phyloP scores from a whole-genome alignment of 176 grass and related monocot genomes.

The Oryza glaberrima region DNA sequence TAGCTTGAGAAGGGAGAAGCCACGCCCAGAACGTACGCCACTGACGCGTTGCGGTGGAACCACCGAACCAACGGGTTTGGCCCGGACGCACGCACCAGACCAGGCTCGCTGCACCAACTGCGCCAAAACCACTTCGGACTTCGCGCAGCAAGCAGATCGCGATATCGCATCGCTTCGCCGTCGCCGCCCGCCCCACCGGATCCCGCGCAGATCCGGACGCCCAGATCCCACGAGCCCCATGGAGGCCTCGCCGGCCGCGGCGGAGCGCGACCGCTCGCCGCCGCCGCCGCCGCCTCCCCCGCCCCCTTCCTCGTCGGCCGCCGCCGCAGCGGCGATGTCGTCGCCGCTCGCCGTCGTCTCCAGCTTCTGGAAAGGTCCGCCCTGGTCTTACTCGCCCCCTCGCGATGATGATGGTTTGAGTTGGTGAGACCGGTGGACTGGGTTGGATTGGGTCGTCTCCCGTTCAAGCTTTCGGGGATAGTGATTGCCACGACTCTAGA shows the following conservation, averaged over 20 bases:
- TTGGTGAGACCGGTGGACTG: not conserved
- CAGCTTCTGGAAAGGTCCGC: slow-evolving; percentile 91
- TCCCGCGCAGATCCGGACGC: slow-evolving; percentile 51
- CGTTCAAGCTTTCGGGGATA: not conserved
- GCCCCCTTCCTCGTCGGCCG: slow-evolving; percentile 35
- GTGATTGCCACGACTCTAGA: not conserved
- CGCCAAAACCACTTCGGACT: slow-evolving; percentile 36
- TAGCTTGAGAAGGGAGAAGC: too few relatives aligned
- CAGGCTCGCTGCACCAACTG: slow-evolving; percentile 1
- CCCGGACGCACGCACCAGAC: not conserved
- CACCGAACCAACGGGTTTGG: not conserved
- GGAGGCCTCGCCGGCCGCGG: slow-evolving; percentile 60
- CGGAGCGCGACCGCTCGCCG: slow-evolving; percentile 73
- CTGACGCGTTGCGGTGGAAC: not conserved
- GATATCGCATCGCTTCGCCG: slow-evolving; percentile 2
- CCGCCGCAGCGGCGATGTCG: slow-evolving; percentile 49
- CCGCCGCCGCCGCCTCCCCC: slow-evolving; percentile 37
- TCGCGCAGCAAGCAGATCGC: slow-evolving; percentile 26
- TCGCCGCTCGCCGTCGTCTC: slow-evolving; percentile 86
- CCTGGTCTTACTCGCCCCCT: not conserved
- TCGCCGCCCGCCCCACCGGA: slow-evolving; percentile 10
- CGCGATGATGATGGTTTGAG: not conserved
- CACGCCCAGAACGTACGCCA: too few relatives aligned
- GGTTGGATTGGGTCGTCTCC: not conserved
- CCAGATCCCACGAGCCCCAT: slow-evolving; percentile 42